Base-by-base conservation (phyloP, 345 rosid species). In the Lagerstroemia speciosa region DNA sequence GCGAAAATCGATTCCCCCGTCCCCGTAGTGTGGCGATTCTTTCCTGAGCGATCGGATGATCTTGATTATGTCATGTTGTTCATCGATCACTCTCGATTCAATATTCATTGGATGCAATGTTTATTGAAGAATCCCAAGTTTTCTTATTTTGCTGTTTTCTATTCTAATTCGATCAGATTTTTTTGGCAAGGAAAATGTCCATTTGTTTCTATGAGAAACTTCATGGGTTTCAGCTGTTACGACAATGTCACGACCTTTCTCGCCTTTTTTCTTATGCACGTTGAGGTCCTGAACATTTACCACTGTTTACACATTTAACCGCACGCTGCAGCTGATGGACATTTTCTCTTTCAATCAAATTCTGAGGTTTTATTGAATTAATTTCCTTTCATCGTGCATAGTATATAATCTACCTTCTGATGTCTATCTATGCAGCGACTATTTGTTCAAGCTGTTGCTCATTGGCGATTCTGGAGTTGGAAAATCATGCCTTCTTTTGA, bases 401-500 rank as follows among this genome's bases (percentile, higher is more conserved):
- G n/a, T 52, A 0, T 52, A 1, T 52, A n/a, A n/a, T 2, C 27
- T 20, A 7, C 29, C 58, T 22, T 48, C 16, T 48, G 22, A 7
- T 14, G 50, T 52, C 5, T 27, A 37, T 53, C 8, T n/a, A 30
- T 64, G 71, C 78, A 87, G 92, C 63, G 92, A 87, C 77, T 82
- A 82, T 33, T 79, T 82, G 69, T 82, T 82, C 33, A 77, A 82
- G 78, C 83, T 79, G 71, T 71, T 82, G 79, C 77, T 82, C 48
- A 79, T 82, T 24, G 85, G 85, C 26, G 85, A 82, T 68, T 82
- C 85, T 4, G 78, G 83, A n/a, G 85, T 79, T 17, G 85, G 85
- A 36, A 82, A 82, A 73, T 82, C 85, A 26, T 77, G 85, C 40
- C 76, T 82, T 52, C 85, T 82, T 46, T 79, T 82, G 64, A 66